Conservation (phyloP, 2,329 filamentous ascomycete genomes). For the Volutella citrinella region DNA sequence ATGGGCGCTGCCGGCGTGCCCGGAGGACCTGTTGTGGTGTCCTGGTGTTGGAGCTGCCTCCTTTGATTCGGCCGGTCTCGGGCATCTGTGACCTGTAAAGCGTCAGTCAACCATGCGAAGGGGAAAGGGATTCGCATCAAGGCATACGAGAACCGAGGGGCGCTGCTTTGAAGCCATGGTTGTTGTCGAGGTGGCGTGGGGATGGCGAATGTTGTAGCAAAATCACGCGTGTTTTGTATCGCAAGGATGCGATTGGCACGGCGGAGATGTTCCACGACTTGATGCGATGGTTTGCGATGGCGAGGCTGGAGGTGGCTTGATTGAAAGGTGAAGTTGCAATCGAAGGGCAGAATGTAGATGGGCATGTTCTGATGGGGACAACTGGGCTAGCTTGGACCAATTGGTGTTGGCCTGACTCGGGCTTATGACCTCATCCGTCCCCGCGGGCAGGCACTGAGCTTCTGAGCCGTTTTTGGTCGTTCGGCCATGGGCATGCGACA, state of each 20-base stretch:
- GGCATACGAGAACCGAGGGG: conserved; percentile 55
- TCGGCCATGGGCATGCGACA: neutral
- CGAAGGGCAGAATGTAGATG: no score
- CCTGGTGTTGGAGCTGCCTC: conserved; percentile 31
- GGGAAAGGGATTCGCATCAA: conserved; percentile 9
- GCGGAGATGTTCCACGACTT: no score
- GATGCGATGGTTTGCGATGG: no score
- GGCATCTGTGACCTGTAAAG: conserved; percentile 36
- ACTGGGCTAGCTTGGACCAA: conserved; percentile 16
- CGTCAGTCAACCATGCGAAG: conserved; percentile 14
- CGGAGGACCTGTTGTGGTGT: conserved; percentile 26
- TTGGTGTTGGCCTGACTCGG: conserved; percentile 17
- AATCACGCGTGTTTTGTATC: no score
- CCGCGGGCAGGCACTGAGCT: no score
- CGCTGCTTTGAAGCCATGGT: conserved; percentile 51
- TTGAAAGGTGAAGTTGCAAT: no score
- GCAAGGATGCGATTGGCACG: no score
- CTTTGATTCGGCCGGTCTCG: conserved; percentile 34
- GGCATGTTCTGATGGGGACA: conserved; percentile 10
- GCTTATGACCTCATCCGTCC: conserved; percentile 28
- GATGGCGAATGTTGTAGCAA: no score
- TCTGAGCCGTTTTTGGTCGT: no score
- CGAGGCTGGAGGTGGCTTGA: conserved; percentile 4
- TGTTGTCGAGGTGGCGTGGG: conserved; percentile 5
- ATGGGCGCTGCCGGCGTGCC: conserved; percentile 45